A percentile compares a stretch with the other conserved stretches of the same genome.
These are phyloP conservation scores for Crithidia bombi DNA, from an alignment of 208 protist genomes.

Conservation along the genomic window DNA sequence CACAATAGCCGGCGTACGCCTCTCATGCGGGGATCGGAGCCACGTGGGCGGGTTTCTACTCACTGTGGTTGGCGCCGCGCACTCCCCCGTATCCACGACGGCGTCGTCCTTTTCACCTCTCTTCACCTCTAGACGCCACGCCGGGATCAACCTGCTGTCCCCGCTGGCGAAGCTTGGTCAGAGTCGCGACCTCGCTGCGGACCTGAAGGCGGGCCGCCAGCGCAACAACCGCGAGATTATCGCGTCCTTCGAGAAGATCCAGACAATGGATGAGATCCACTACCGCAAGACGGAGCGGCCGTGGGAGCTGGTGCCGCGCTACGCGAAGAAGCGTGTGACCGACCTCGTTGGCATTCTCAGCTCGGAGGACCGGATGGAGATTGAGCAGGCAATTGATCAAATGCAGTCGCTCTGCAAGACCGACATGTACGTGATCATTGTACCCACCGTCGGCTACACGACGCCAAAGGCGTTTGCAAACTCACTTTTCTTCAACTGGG, in stretches of 20 bases:
- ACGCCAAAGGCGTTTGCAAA: constrained; percentile 81
- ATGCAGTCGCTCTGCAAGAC: constrained; percentile 86
- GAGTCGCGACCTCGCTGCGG: constrained; percentile 73
- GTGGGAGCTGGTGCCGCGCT: constrained; percentile 83
- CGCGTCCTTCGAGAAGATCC: constrained; percentile 79
- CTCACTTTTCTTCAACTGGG: constrained; percentile 89
- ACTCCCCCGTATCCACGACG: not conserved
- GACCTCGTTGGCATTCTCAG: constrained; percentile 81
- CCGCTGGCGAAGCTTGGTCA: constrained; percentile 81
- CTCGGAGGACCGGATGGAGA: constrained; percentile 87
- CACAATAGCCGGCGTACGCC: constrained; percentile 9
- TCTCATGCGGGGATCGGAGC: not conserved
- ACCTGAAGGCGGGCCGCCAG: constrained; percentile 72
- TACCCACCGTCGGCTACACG: constrained; percentile 87
- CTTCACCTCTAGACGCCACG: constrained; percentile 36
- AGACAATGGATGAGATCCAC: constrained; percentile 87
- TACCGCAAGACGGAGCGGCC: constrained; percentile 81
- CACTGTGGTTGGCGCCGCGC: not conserved
- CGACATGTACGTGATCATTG: constrained; percentile 85
- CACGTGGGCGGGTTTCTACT: not conserved
- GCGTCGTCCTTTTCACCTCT: constrained; percentile 25
- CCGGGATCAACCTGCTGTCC: constrained; percentile 76
- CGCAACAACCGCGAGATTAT: constrained; percentile 87
- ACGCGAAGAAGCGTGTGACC: constrained; percentile 85
- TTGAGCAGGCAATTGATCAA: constrained; percentile 86